A percentile compares a stretch with the other conserved stretches of the same genome.
phyloP scores from a whole-genome alignment of 768 basidiomycete species.

The Zangia roseola region DNA sequence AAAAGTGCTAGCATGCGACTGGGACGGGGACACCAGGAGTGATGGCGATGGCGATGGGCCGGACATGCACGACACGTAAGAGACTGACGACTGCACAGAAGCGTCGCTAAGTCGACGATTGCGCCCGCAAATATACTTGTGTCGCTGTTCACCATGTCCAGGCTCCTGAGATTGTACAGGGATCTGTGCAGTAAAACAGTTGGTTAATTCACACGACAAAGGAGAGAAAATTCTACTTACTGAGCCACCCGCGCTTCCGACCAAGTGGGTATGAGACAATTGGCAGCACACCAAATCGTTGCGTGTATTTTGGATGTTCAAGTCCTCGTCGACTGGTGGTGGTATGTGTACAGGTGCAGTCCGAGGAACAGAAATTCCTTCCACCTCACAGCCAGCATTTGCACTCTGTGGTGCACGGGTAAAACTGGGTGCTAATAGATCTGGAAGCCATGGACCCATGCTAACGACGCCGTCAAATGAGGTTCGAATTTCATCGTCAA shows the following conservation, averaged over 20 bases:
- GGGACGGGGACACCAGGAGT: slow-evolving; percentile 13
- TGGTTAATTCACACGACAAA: neutral
- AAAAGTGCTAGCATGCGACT: slow-evolving; percentile 14
- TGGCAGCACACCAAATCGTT: neutral
- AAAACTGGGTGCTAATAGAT: neutral
- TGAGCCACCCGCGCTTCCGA: neutral
- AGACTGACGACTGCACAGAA: slow-evolving; percentile 15
- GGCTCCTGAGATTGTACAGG: slow-evolving; percentile 1
- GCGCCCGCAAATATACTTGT: neutral
- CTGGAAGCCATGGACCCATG: neutral
- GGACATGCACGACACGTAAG: slow-evolving; percentile 23
- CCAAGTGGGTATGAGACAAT: neutral
- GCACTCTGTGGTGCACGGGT: neutral
- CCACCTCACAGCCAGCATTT: neutral
- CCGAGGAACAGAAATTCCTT: slow-evolving; percentile 2
- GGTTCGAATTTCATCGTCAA: slow-evolving; percentile 22
- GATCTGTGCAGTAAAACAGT: neutral
- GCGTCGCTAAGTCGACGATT: slow-evolving; percentile 20
- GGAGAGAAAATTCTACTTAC: slow-evolving; percentile 9
- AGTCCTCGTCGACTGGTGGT: neutral
- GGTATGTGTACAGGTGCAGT: slow-evolving; percentile 7
- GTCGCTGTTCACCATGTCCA: neutral
- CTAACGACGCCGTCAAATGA: slow-evolving; percentile 10
- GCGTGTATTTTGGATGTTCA: neutral
- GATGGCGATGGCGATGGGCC: slow-evolving; percentile 20